Evolutionary conservation across 768 basidiomycete genomes (phyloP).

Genomic region (Serendipita sp.): DNA sequence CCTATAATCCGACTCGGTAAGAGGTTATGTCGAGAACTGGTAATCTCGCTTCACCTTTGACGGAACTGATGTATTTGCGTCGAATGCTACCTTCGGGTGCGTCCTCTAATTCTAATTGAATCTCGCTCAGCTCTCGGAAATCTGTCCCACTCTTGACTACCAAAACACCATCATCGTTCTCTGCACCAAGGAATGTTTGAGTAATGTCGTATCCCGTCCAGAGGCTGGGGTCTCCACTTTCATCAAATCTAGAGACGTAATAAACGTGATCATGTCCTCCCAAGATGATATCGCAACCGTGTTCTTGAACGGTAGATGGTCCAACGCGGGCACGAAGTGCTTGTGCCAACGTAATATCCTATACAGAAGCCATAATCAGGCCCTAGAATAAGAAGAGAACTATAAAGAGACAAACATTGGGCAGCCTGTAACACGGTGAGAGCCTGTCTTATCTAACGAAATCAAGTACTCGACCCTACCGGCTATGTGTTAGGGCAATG

Average conservation of each 20-base stretch:
- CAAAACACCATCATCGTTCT: slow-evolving; percentile 50
- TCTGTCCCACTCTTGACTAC: slow-evolving; percentile 80
- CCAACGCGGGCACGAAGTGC: slow-evolving; percentile 31
- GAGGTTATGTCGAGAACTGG: neutral
- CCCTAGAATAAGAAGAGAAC: neutral
- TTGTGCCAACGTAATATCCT: slow-evolving; percentile 63
- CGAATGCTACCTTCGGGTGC: slow-evolving; percentile 49
- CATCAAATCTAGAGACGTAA: slow-evolving; percentile 50
- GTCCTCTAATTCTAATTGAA: slow-evolving; percentile 43
- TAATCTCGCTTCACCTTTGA: slow-evolving; percentile 34
- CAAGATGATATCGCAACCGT: slow-evolving; percentile 70
- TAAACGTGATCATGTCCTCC: slow-evolving; percentile 87
- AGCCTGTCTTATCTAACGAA: neutral
- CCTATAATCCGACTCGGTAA: slow-evolving; percentile 37
- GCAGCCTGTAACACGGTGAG: slow-evolving; percentile 16
- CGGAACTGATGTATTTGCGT: slow-evolving; percentile 40
- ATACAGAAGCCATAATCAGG: neutral
- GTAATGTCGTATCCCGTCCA: slow-evolving; percentile 52
- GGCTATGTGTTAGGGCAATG: slow-evolving; percentile 70
- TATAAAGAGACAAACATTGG: slow-evolving; percentile 13
- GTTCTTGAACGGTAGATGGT: slow-evolving; percentile 29
- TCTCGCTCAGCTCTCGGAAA: slow-evolving; percentile 72
- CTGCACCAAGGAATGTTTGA: slow-evolving; percentile 42
- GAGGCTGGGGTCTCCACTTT: slow-evolving; percentile 12
- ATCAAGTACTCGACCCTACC: slow-evolving; percentile 25